Conservation (phyloP, 768 basidiomycete genomes). For the Pulveroboletus frians region DNA sequence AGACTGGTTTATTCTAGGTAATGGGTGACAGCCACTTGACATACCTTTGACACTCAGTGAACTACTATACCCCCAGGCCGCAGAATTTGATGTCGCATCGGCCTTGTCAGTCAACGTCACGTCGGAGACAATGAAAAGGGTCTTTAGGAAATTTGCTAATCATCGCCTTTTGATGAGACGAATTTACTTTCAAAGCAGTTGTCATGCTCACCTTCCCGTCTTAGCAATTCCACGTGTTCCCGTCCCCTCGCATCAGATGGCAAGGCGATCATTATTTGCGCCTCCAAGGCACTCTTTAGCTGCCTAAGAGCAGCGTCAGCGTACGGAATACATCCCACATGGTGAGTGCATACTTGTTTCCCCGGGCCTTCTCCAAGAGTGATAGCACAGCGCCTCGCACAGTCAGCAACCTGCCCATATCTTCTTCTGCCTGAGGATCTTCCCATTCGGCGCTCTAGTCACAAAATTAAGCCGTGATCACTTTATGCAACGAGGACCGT, state of each 20-base stretch:
- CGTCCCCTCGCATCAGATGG: slow-evolving; percentile 31
- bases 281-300: slow-evolving; percentile 74
- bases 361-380: slow-evolving; percentile 72
- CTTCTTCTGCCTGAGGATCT: slow-evolving; percentile 47
- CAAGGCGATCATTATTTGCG: slow-evolving; percentile 60
- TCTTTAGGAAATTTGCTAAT: slow-evolving; percentile 61
- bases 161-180: not conserved
- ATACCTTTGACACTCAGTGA: slow-evolving; percentile 44
- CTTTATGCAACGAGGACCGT: slow-evolving; percentile 20
- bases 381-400: slow-evolving; percentile 59
- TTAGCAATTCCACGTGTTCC: slow-evolving; percentile 36
- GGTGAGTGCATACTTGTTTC: slow-evolving; percentile 53
- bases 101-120: slow-evolving; percentile 48
- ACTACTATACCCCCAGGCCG: slow-evolving; percentile 47
- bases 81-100: slow-evolving; percentile 35
- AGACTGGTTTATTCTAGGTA: not conserved
- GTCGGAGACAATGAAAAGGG: slow-evolving; percentile 78
- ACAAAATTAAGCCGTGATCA: not conserved
- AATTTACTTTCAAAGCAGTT: no score
- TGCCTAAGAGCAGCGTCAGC: slow-evolving; percentile 39
- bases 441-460: slow-evolving; percentile 57
- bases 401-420: slow-evolving; percentile 60
- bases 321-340: not conserved
- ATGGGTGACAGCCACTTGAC: slow-evolving; percentile 6
- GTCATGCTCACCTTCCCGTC: slow-evolving; percentile 37